Base-by-base conservation (phyloP, 495 filamentous ascomycete genomes). In the Penicillium atrosanguineum region DNA sequence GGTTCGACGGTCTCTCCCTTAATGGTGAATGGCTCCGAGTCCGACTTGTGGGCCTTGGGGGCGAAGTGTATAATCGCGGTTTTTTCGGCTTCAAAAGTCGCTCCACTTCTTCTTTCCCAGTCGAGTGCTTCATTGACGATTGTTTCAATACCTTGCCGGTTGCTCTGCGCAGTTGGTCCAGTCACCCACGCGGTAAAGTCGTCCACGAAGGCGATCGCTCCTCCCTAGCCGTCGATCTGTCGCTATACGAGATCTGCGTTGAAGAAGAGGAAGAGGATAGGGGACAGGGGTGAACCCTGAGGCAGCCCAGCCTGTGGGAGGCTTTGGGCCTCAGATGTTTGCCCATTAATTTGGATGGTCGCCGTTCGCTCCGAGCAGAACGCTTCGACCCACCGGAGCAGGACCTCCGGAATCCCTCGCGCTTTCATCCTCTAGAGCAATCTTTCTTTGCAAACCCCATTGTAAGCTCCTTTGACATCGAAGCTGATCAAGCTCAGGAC, bases 401-500 rank as follows among this genome's bases (percentile, higher is more conserved):
- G 52, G 12, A n/a, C 47, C n/a, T 61, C 53, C 11, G 62, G 65
- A 40, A 75, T 69, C 18, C 61, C 56, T 61, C 64, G 44, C 23
- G 60, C 58, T 56, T 53, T 60, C 21, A 76, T 54, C 50, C 67
- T 68, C 44, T 67, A 52, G 40, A 70, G 42, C 39, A 72, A 40
- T 59, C 59, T 53, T 55, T 65, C 64, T 46, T 64, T 71, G 38
- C 46, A 62, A 9, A 77, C 69, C 6, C 67, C 55, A 38, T 75
- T 74, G 50, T 73, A 77, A 37, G 67, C 73, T 15, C 71, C 71
- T 57, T 74, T 73, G 16, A 74, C 67, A 61, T 77, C 68, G 46
- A 75, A 74, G 49, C 56, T 68, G 48, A 74, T 61, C 46, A 75
- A 19, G 42, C 59, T 70, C 34, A 63, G 44, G 63, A 52, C 45